Evolutionary conservation across 2,329 filamentous ascomycete genomes (phyloP), one percentile per base, ranked within the genome.

Genomic region (Bimuria novae-zelandiae): DNA sequence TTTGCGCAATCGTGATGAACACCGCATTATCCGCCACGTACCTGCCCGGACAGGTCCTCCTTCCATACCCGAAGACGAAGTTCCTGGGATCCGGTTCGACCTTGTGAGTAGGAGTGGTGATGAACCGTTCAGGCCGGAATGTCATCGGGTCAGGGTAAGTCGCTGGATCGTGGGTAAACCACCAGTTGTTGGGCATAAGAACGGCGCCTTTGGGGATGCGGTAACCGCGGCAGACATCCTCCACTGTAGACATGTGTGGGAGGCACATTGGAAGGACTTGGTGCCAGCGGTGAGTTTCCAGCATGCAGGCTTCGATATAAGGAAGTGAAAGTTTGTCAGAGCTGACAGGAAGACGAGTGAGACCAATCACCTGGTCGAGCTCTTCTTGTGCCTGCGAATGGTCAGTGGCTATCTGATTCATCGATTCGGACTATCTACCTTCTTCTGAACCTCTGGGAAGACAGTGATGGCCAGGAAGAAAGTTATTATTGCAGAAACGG

Each of bases 301-400:
- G 66, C 36, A 74, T 61, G 6, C 70, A 54, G 1, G 65, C 63
- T 10, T 64, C 56, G 48, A 75, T 65, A 33, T 75, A 75, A 17
- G 63, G 64, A 17, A 84, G 65, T 0, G 64, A 62, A 0, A 70
- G 67, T 7, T 76, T 70, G 56, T 84, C 81, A 2, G 75, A 69
- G 52, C 79, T 77, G 0, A 62, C 70, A 1, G 82, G 82, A 1
- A 84, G 67, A 6, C 80, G 70, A 29, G 71, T 64, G 3, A 58
- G 62, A 6, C 79, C 80, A 10, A 82, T 73, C 0, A 82, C 76
- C 2, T 64, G 58, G 52, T 84, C 81, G 14, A 84, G 63, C 42
- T 78, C 72, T 7, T 64, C 67, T 55, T 77, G 76, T 0, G 78
- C 40, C 40, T 42, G 16, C 12, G 19, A 7, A 37, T 11, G 7